Base-by-base conservation (phyloP, 345 rosid species). In the Nasturtium officinale region DNA sequence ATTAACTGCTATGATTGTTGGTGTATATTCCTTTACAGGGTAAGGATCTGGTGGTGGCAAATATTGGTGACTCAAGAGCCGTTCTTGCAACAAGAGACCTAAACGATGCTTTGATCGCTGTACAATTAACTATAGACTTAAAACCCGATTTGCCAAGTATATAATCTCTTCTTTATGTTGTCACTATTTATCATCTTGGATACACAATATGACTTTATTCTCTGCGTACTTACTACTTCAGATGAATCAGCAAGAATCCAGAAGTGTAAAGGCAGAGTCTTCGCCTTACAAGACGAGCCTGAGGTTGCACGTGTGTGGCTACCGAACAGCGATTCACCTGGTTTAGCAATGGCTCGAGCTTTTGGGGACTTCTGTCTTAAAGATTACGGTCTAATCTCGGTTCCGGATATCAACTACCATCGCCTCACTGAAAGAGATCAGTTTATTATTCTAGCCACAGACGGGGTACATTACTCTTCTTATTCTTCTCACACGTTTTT, bases 271-370 rank as follows among this genome's bases (percentile, higher is more conserved):
- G 98, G 98, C 59, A 85, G 98, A 85, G 96, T 90, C 73, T 93
- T 93, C 81, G 94, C 97, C 37, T 80, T 93, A 76, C 96, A 89
- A 78, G 97, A 93, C 46, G 98, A 93, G 78, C 98, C 98, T 28
- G 98, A 93, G 84, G 98, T 93, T 69, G 90, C 96, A 9, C 91
- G 97, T 63, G 94, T 90, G 59, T 93, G 98, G 97, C 81, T 93
- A 82, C 98, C 97, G 15, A 87, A 90, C 78, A 87, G 81, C 33
- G 92, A 93, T 75, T 89, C 98, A 55, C 98, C 98, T 64, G 98
- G 98, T 67, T 75, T 93, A 73, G 97, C 98, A 28, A 93, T 93
- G 98, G 97, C 98, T 69, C 89, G 98, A 83, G 98, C 98, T 67
- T 90, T 93, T 76, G 98, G 98, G 25, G 98, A 93, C 80, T 93